Base-by-base conservation (phyloP, 768 basidiomycete species). In the Tricholoma matsutake region DNA sequence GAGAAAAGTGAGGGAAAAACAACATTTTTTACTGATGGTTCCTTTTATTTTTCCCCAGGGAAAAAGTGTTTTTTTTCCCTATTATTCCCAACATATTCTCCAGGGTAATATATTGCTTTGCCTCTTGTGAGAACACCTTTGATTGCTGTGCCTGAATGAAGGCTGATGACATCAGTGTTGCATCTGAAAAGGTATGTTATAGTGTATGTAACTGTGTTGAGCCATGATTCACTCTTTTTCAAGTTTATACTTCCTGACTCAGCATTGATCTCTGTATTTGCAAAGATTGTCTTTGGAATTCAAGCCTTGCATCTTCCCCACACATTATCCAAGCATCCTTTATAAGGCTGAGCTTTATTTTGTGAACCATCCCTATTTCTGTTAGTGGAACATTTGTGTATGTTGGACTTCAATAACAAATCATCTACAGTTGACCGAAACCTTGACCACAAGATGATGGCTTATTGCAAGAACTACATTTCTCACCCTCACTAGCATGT, bases 111-210 rank as follows among this genome's bases (percentile, higher is more conserved):
- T n/a, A n/a, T n/a, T n/a, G n/a, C n/a, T n/a, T n/a, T n/a, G n/a
- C n/a, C n/a, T n/a, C n/a, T 62, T 57, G 20, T 53, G 28, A 65
- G 35, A 10, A 37, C 35, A 11, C 35, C 35, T 37, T 37, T 37
- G 10, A 37, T 37, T 37, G 35, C 35, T 7, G 35, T 37, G 1
- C 35, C 35, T 1, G 35, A 37, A 9, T 9, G 35, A 11, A 37
- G 35, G 10, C 35, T 37, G 35, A 9, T 37, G 35, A 37, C 35
- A 25, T 39, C 37, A 13, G 4, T 39, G 4, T 39, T 39, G 13
- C 37, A 39, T 5, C 37, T 13, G 9, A 43, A 43, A 18, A 43
- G 4, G n/a, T 43, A 43, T 6, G 18, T 43, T 14, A 43, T n/a
- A 43, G n/a, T 4, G 6, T 43, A 43, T 18, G 41, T 18, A n/a